These are phyloP conservation scores for Lachnellula occidentalis DNA, from an alignment of 2,329 filamentous ascomycete species.

Conservation along the genomic window DNA sequence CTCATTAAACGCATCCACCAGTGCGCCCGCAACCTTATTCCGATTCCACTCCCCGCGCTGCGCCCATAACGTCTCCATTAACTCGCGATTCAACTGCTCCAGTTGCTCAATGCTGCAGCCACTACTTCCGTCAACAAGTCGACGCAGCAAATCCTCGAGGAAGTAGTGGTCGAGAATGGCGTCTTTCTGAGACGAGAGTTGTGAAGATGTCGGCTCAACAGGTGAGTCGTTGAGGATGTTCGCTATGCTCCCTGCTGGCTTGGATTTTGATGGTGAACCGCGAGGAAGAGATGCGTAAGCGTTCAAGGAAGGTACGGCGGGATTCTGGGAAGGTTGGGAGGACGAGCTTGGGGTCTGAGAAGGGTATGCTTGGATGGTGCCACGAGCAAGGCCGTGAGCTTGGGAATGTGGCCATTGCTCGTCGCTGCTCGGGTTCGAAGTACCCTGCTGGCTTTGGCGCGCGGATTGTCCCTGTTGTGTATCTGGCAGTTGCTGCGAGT, in stretches of 20 bases:
- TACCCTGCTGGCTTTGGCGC: constrained; percentile 10
- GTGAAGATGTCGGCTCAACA: constrained; percentile 25
- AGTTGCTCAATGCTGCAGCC: constrained; percentile 72
- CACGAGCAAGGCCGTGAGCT: constrained; percentile 44
- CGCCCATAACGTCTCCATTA: constrained; percentile 89
- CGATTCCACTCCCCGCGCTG: constrained; percentile 78
- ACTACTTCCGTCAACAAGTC: constrained; percentile 24
- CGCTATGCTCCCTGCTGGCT: constrained; percentile 20
- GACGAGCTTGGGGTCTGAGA: constrained; percentile 29
- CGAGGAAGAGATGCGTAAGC: constrained; percentile 28
- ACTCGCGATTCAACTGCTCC: constrained; percentile 82
- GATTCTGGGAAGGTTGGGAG: constrained; percentile 30
- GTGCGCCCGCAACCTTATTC: constrained; percentile 58
- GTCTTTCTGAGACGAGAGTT: constrained; percentile 27
- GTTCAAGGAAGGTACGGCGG: constrained; percentile 35
- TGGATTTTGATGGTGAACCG: constrained; percentile 17
- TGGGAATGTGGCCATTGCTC: constrained; percentile 55
- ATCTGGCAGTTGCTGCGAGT: constrained; percentile 42
- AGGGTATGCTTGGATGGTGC: constrained; percentile 27
- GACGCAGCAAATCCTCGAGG: constrained; percentile 18
- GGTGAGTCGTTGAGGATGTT: constrained; percentile 30
- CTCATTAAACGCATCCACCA: constrained; percentile 69
- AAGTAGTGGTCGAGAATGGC: constrained; percentile 38
- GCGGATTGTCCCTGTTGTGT: constrained; percentile 35
- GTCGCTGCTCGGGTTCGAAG: constrained; percentile 41